phyloP scores from a whole-genome alignment of 371 early-diverging fungal genomes.

The Actinomortierella wolfii region DNA sequence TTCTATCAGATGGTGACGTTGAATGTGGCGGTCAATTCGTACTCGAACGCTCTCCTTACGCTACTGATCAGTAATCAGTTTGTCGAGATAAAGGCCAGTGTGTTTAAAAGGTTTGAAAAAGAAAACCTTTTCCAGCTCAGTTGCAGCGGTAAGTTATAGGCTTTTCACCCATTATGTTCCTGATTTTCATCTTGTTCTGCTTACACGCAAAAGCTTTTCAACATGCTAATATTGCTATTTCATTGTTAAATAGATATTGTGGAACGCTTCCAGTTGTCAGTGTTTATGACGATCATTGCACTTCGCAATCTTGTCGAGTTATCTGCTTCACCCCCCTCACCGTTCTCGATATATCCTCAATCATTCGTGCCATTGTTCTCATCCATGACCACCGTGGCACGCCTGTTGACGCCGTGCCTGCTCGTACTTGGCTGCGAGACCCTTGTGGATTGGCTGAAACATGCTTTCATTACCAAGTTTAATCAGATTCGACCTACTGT shows the following conservation, averaged over 20 bases:
- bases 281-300: conserved; percentile 87
- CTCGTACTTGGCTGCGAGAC: conserved; percentile 89
- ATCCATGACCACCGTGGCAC: conserved; percentile 61
- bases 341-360: conserved; percentile 66
- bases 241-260: conserved; percentile 76
- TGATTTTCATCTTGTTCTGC: neutral
- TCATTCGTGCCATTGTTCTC: conserved; percentile 68
- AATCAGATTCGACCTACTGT: conserved; percentile 91
- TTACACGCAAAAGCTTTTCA: neutral
- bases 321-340: conserved; percentile 65
- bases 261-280: conserved; percentile 90
- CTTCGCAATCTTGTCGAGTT: conserved; percentile 89
- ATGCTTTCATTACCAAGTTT: conserved; percentile 97
- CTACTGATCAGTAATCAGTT: conserved; percentile 96
- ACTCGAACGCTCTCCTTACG: conserved; percentile 90
- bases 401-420: conserved; percentile 79
- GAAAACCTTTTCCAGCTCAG: conserved; percentile 95
- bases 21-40: conserved; percentile 95
- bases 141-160: conserved; percentile 75
- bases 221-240: too few species aligned
- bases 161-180: neutral
- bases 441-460: conserved; percentile 97
- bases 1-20: conserved; percentile 95
- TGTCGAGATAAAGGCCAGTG: conserved; percentile 96
- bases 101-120: conserved; percentile 95